Base-by-base conservation (phyloP, 2,329 filamentous ascomycete genomes). In the Colletotrichum limetticola region DNA sequence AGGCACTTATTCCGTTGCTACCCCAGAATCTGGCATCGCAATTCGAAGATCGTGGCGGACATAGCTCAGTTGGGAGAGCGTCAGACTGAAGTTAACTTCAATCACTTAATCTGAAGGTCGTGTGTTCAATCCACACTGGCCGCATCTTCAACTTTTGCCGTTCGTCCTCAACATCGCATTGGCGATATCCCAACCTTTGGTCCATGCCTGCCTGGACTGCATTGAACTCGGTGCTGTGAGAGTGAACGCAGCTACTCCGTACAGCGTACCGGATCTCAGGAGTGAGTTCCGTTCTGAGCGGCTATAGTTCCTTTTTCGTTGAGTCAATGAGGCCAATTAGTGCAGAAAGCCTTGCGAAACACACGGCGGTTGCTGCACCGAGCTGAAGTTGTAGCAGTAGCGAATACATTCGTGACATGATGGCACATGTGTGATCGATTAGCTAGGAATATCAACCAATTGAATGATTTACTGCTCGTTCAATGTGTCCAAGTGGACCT, bases 81-180 rank as follows among this genome's bases (percentile, higher is more conserved):
- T 71, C 70, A 72, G 70, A 72, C 70, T 72, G 70, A 72, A 72
- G 70, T 52, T 3, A 72, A 72, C 70, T 72, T 72, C 66, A 70
- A 26, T 70, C 66, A 65, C 26, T 65, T 61, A 65, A 72, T 72
- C 70, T 72, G 70, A 72, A 70, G 70, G 70, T 72, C 70, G 70
- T 72, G 66, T 72, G 71, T 72, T 72, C 71, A 72, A 72, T 72
- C 71, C 71, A 72, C 71, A 72, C 71, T 72, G 71, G 71, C 71
- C 71, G 71, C 71, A 72, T 57, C 66, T 71, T 66, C 60, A 57
- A 1, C 22, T 70, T 72, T 61, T 69, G 53, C 14, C 6, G 1
- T 4, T 59, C 14, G 11, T 12, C 6, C 9, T 24, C 22, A 22
- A 22, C 7, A 5, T 12, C 37, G 8, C 7, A 7, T 22, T 53